Base-by-base conservation (phyloP, 176 grass and related monocot species). In the Musa troglodytarum region DNA sequence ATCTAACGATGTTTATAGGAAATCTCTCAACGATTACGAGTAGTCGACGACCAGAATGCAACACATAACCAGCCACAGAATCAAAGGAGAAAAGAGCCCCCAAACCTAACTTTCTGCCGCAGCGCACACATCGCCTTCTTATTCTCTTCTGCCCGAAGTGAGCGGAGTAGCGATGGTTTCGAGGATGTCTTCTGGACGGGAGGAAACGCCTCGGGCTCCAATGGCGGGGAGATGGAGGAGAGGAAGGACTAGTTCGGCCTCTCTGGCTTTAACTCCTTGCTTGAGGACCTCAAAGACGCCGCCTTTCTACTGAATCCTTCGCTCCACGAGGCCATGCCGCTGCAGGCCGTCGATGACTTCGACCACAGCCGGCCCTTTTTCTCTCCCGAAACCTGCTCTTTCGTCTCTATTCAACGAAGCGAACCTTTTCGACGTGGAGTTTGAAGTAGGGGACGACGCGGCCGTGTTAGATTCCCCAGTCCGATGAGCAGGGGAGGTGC, bases 361-460 rank as follows among this genome's bases (percentile, higher is more conserved):
- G 65, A 87, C 58, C 78, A 52, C 2, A 23, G 20, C 69, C 56
- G 53, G 49, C 56, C 68, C 9, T 80, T 80, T 56, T 73, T 80
- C 71, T 61, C 49, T 63, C 28, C 53, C 21, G 29, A 78, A 70
- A 50, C 34, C 53, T 49, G 68, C 15, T 28, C 55, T 83, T 61
- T 87, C 64, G 49, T 80, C 70, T 8, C 80, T 94, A 9, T 82
- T 94, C 63, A 85, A 79, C 78, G 54, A 85, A 13, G 55, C 50
- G 28, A 85, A 56, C 57, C 79, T 74, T 8, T 99, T 86, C 29
- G 91, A 99, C 80, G 72, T 85, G 1, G 91, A 69, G 23, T 90
- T 99, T 55, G 86, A 92, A 81, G 76, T 89, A 53, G 86, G 84
- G 19, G 13, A 76, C 54, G 74, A 80, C 25, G 77, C 63, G 3